phyloP scores from a whole-genome alignment of 352 stramenopile species.

The Pythium apleroticum region DNA sequence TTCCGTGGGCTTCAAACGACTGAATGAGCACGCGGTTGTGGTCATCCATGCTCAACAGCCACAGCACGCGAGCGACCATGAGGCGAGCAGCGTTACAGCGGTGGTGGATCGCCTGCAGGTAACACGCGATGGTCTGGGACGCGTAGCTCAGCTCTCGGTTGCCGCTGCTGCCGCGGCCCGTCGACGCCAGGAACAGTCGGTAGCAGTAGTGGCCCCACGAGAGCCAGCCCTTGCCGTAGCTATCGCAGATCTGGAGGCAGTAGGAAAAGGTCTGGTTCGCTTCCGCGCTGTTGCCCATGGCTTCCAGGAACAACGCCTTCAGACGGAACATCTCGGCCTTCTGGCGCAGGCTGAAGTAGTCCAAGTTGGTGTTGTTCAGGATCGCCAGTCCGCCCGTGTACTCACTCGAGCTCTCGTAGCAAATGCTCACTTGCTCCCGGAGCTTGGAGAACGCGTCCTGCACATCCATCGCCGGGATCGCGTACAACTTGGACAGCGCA shows the following conservation, averaged over 20 bases:
- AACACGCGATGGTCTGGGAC: slow-evolving; percentile 91
- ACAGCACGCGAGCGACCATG: slow-evolving; percentile 91
- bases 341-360: slow-evolving; percentile 91
- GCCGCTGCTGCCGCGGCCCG: slow-evolving; percentile 22
- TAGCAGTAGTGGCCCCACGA: slow-evolving; percentile 94
- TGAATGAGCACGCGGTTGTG: slow-evolving; percentile 67
- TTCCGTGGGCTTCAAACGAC: slow-evolving; percentile 93
- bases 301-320: slow-evolving; percentile 89
- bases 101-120: slow-evolving; percentile 92
- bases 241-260: slow-evolving; percentile 90
- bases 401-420: slow-evolving; percentile 87
- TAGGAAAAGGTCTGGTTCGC: slow-evolving; percentile 92
- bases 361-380: slow-evolving; percentile 92
- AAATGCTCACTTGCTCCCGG: slow-evolving; percentile 92
- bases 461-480: slow-evolving; percentile 90
- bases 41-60: slow-evolving; percentile 90
- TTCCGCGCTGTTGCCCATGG: slow-evolving; percentile 69
- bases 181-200: slow-evolving; percentile 71
- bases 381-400: slow-evolving; percentile 89
- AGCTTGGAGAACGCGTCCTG: slow-evolving; percentile 93
- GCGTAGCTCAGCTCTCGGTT: slow-evolving; percentile 63
- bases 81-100: slow-evolving; percentile 85
- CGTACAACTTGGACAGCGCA: slow-evolving; percentile 84
- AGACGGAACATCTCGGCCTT: slow-evolving; percentile 93
- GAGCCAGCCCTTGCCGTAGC: slow-evolving; percentile 94